Base-by-base conservation (phyloP, 495 filamentous ascomycete genomes). In the Aspergillus diversus region DNA sequence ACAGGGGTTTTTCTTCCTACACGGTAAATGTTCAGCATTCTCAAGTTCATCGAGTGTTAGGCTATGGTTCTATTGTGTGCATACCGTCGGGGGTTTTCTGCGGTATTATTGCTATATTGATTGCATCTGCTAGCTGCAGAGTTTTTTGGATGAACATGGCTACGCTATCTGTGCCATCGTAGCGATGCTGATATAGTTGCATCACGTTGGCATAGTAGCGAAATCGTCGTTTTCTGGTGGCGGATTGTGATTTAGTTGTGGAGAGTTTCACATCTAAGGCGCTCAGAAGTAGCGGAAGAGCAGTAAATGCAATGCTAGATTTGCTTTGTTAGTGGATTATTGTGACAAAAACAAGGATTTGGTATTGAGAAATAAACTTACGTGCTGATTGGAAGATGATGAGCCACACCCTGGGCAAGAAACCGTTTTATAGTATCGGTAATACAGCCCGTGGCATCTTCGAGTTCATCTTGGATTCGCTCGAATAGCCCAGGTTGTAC, bases 361-460 rank as follows among this genome's bases (percentile, higher is more conserved):
- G 39, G n/a, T 43, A 43, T 43, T 27, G 2, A 27, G 1, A 27
- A 27, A 27, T 27, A 27, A 27, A 43, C 56, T n/a, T 48, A 58
- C 56, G 56, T 47, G 56, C 56, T 58, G 21, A 58, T 58, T 15
- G 56, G 56, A 15, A 58, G 42, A 58, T 58, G 56, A 33, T 58
- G 56, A 43, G 39, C 56, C 5, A 58, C n/a, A 27, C 56, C 56
- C 6, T 48, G 34, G 4, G 56, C 56, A n/a, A 58, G 35, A 21
- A 58, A 58, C 16, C 56, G 56, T 33, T 46, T 42, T 5, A 58
- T 58, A 15, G 56, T 58, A 32, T 58, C 56, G 15, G 35, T 46
- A 39, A 58, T 47, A 31, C 56, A 58, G 35, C 56, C 56, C 15
- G 42, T 58, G 15, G 35, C 56, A 32, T 58, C 56, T 46, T 58